phyloP scores from a whole-genome alignment of 257 asterid species.

The Ilex asprella region DNA sequence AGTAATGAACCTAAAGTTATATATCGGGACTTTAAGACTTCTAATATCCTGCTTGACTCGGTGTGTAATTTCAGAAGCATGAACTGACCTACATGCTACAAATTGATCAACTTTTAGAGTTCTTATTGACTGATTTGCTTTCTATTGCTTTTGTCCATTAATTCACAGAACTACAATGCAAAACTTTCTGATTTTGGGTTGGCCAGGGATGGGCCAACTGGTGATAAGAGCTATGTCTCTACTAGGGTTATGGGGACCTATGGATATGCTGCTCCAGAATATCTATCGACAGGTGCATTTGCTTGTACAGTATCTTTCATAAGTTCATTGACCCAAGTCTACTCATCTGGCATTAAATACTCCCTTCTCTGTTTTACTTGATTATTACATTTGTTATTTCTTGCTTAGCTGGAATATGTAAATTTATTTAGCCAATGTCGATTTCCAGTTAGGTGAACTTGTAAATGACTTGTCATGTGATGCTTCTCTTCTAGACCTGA shows the following conservation, averaged over 20 bases:
- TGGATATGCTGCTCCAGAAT: slow-evolving; percentile 71
- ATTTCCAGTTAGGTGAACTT: not conserved
- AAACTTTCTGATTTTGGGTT: slow-evolving; percentile 75
- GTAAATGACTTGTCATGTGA: too few relatives aligned
- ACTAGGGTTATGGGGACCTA: slow-evolving; percentile 68
- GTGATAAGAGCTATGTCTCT: slow-evolving; percentile 62
- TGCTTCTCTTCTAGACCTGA: too few relatives aligned
- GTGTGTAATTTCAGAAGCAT: slow-evolving; percentile 24
- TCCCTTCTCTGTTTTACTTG: not conserved
- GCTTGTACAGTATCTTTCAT: not conserved
- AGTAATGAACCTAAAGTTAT: slow-evolving; percentile 54
- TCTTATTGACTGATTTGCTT: slow-evolving; percentile 3
- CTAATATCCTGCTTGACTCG: slow-evolving; percentile 68
- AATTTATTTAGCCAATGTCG: not conserved
- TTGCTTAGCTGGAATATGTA: not conserved
- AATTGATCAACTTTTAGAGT: not conserved
- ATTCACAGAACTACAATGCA: slow-evolving; percentile 52
- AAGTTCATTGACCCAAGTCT: not conserved
- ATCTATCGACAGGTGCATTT: slow-evolving; percentile 50
- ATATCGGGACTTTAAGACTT: slow-evolving; percentile 75
- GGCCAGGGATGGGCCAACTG: slow-evolving; percentile 79
- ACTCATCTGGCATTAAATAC: not conserved
- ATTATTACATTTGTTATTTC: not conserved
- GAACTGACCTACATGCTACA: not conserved
- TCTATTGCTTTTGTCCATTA: slow-evolving; percentile 4